Percentiles rank a stretch among this genome's conserved stretches.
Conservation (phyloP, 306 rosid genomes). For the Glycyrrhiza uralensis region DNA sequence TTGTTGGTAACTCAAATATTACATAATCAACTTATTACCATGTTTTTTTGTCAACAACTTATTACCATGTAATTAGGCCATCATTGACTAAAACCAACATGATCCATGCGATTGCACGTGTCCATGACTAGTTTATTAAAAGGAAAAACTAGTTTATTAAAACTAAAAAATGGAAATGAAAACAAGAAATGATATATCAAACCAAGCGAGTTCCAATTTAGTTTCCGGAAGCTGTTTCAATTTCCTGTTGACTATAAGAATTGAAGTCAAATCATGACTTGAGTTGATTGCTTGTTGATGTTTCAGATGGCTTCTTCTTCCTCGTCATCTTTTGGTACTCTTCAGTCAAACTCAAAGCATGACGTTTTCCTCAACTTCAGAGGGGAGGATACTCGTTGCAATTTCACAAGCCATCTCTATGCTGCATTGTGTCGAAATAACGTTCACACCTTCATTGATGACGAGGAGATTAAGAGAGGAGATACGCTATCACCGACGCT, state of each 20-base stretch:
- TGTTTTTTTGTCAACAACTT: too few species aligned
- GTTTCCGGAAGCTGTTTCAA: too few species aligned
- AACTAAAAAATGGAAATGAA: too few species aligned
- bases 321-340: background rate
- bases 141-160: too few species aligned
- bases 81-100: too few species aligned
- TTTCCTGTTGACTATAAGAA: background rate
- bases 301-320: slow-evolving; percentile 7
- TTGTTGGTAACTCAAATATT: too few species aligned
- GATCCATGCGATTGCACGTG: too few species aligned
- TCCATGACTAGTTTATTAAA: too few species aligned
- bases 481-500: background rate
- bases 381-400: background rate
- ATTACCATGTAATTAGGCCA: too few species aligned
- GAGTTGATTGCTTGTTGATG: background rate
- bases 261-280: background rate
- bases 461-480: background rate
- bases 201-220: too few species aligned
- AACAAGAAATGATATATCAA: too few species aligned
- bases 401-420: background rate
- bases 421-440: background rate
- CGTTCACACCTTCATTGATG: background rate
- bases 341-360: background rate
- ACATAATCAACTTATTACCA: too few species aligned
- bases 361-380: slow-evolving; percentile 6